Evolutionary conservation across 768 basidiomycete genomes (phyloP), one percentile per base, ranked within the genome.

Genomic region (Boletus pseudo-olivaceus): DNA sequence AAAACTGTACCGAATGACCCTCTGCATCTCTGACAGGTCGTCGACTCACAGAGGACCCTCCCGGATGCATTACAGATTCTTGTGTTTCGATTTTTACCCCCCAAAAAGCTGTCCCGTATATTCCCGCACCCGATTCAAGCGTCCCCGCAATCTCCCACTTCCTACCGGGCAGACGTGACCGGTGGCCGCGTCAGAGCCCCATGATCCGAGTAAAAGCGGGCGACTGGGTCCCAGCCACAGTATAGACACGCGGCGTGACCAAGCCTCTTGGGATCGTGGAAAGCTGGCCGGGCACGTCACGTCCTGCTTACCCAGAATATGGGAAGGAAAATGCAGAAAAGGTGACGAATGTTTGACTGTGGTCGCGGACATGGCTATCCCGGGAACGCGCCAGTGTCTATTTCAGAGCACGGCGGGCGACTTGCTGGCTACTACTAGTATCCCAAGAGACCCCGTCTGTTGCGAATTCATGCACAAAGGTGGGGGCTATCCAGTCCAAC

Each of bases 81-180:
- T 17, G 32, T 4, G n/a, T 5, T 50, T 49, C 39, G 27, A 5
- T 20, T 40, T 8, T 41, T 7, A 27, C 42, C 29, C 50, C 29
- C 35, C 43, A 38, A 32, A 7, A 9, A 12, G 43, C 26, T 29
- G n/a, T 53, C 43, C 63, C 61, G 55, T 32, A 30, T 51, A 45
- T 40, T 33, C 54, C 57, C 58, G 54, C 23, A 19, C 37, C 34
- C 30, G 47, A 44, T 37, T 30, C 29, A 33, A 45, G 43, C 51
- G 49, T 6, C 46, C 20, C 23, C 20, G 33, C 33, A 40, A 47
- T 30, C 29, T 47, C 51, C 48, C 47, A 30, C 15, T 47, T 46
- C 33, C 33, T 12, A 35, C 51, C 23, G 12, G 17, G 7, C 19
- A 19, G 46, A 29, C 46, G 6, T n/a, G 15, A 26, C 46, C 46